Evolutionary conservation across 805 yeast genomes (phyloP).

Genomic region (Kuraishia borneana): DNA sequence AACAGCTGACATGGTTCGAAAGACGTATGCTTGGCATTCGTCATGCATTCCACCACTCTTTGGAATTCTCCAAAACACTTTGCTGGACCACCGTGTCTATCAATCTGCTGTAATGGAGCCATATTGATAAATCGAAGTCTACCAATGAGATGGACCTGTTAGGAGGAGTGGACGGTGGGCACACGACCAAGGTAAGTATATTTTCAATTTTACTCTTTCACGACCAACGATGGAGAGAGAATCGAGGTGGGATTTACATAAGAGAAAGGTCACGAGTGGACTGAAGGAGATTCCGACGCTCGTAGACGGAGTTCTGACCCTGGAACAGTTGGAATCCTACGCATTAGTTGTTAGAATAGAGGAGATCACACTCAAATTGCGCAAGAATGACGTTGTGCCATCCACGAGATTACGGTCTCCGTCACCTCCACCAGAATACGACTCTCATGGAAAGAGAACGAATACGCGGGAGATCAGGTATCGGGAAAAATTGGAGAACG

Average conservation of each 20-base stretch:
- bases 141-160: neutral
- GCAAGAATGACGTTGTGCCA: conserved; percentile 39
- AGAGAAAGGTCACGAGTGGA: neutral
- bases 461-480: conserved; percentile 74
- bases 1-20: conserved; percentile 20
- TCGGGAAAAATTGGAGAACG: conserved; percentile 54
- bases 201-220: too few relatives aligned
- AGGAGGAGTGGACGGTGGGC: neutral
- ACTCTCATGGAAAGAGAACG: conserved; percentile 66
- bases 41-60: conserved; percentile 25
- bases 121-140: conserved; percentile 1
- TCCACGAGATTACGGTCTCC: conserved; percentile 47
- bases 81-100: conserved; percentile 23
- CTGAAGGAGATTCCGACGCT: conserved; percentile 1
- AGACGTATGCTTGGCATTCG: conserved; percentile 17
- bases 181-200: too few relatives aligned
- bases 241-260: conserved; percentile 2
- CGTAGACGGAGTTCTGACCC: conserved; percentile 27
- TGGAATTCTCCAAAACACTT: conserved; percentile 25
- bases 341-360: conserved; percentile 62
- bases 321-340: conserved; percentile 75
- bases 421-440: conserved; percentile 91
- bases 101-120: conserved; percentile 11
- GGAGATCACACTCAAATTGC: conserved; percentile 58
- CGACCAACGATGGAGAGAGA: neutral